These are phyloP conservation scores for Aspergillus affinis DNA, from an alignment of 495 filamentous ascomycete genomes.

Conservation along the genomic window DNA sequence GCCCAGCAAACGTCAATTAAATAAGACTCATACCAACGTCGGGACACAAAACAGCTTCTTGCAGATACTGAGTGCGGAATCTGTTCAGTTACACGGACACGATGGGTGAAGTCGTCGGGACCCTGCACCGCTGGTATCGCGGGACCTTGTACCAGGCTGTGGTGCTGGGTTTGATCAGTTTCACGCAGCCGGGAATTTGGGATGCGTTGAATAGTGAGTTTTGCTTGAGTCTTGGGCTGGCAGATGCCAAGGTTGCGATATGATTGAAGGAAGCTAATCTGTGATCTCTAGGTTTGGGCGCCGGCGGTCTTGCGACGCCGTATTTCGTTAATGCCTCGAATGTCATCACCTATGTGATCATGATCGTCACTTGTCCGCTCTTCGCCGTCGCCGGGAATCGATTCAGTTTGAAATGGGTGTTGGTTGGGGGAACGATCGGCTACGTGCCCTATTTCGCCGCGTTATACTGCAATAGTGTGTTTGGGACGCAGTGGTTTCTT, in stretches of 20 bases:
- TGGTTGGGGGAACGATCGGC: slow-evolving; percentile 52
- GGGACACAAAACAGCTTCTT: no score
- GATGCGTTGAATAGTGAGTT: slow-evolving; percentile 51
- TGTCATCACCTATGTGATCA: slow-evolving; percentile 55
- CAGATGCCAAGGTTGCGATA: neutral
- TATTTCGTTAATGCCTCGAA: slow-evolving; percentile 59
- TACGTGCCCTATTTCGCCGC: slow-evolving; percentile 58
- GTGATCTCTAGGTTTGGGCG: slow-evolving; percentile 40
- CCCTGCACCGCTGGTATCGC: slow-evolving; percentile 41
- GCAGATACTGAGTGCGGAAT: no score
- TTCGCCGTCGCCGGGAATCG: slow-evolving; percentile 53
- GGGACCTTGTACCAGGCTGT: slow-evolving; percentile 56
- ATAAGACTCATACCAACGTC: no score
- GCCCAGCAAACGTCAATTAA: neutral
- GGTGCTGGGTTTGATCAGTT: slow-evolving; percentile 53
- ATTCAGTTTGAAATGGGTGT: slow-evolving; percentile 50
- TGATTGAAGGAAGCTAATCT: neutral
- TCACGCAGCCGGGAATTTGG: slow-evolving; percentile 61
- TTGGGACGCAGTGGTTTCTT: slow-evolving; percentile 57
- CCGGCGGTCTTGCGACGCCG: slow-evolving; percentile 56
- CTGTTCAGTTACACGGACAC: no score
- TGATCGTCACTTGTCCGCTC: slow-evolving; percentile 55
- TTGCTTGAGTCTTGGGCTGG: neutral
- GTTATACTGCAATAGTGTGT: slow-evolving; percentile 59
- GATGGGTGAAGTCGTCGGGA: no score